These are phyloP conservation scores for Cardamine occulta DNA, from an alignment of 345 rosid species.

Conservation along the genomic window DNA sequence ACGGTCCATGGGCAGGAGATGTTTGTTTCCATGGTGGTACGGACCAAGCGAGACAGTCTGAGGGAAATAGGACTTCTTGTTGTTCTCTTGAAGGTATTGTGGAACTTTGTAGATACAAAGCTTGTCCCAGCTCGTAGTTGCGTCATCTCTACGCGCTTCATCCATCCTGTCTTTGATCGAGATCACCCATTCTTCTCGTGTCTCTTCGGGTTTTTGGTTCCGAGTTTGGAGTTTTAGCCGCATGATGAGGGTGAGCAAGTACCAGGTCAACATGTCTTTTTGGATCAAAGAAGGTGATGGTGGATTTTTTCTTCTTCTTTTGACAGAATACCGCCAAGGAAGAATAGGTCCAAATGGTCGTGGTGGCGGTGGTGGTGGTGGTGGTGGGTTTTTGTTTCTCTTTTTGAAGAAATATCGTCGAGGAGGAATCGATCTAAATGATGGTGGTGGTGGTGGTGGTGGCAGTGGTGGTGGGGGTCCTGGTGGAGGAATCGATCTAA, in stretches of 20 bases:
- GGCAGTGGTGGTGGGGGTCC: slow-evolving; percentile 25
- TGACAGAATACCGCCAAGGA: slow-evolving; percentile 24
- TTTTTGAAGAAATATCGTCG: slow-evolving; percentile 2
- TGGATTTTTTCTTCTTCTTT: slow-evolving; percentile 12
- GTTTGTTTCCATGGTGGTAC: slow-evolving; percentile 67
- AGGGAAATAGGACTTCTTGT: slow-evolving; percentile 69
- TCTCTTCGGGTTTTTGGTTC: slow-evolving; percentile 14
- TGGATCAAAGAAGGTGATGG: slow-evolving; percentile 14
- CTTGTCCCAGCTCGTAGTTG: slow-evolving; percentile 60
- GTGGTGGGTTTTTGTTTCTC: slow-evolving; percentile 16
- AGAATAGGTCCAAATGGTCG: slow-evolving; percentile 36
- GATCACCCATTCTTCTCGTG: slow-evolving; percentile 67
- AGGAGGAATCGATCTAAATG: slow-evolving; percentile 39
- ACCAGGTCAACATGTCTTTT: slow-evolving; percentile 32
- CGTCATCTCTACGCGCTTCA: slow-evolving; percentile 60
- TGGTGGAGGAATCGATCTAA: slow-evolving; percentile 30
- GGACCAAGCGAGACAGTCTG: slow-evolving; percentile 82
- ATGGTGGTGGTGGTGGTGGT: slow-evolving; percentile 18
- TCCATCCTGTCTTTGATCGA: slow-evolving; percentile 66
- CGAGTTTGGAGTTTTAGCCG: slow-evolving; percentile 6
- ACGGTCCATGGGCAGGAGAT: slow-evolving; percentile 66
- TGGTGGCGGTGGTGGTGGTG: slow-evolving; percentile 29
- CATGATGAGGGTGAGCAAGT: slow-evolving; percentile 27
- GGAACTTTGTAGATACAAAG: slow-evolving; percentile 36
- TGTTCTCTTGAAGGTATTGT: slow-evolving; percentile 49